A percentile compares a stretch with the other conserved stretches of the same genome.
Evolutionary conservation across 83 land plant genomes (phyloP).

Genomic region (Isoetes engelmannii): DNA sequence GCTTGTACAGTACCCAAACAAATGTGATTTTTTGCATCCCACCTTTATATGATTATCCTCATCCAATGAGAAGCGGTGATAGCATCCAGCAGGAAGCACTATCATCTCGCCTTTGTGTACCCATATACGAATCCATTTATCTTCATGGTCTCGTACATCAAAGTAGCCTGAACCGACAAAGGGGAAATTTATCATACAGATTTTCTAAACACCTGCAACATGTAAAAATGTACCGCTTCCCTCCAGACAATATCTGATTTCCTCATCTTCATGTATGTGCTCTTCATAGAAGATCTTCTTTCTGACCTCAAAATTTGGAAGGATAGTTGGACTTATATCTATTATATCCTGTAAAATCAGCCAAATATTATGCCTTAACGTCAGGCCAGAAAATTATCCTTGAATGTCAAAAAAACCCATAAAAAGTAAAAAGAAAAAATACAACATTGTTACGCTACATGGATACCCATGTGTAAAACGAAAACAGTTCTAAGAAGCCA

Average conservation of each 20-base stretch:
- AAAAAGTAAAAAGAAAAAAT: not conserved
- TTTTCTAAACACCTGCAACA: not conserved
- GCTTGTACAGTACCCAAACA: not conserved
- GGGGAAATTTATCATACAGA: not conserved
- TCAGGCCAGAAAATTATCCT: no score
- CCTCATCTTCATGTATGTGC: conserved; percentile 96
- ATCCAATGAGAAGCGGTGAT: conserved; percentile 88
- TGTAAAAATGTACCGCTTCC: conserved; percentile 67
- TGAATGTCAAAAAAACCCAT: no score
- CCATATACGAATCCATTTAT: conserved; percentile 73
- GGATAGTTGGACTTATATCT: conserved; percentile 62
- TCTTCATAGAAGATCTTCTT: conserved; percentile 86
- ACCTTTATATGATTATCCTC: conserved; percentile 78
- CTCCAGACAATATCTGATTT: conserved; percentile 83
- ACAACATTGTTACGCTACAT: not conserved
- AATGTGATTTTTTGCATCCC: not conserved
- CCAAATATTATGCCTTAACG: no score
- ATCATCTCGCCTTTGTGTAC: conserved; percentile 87
- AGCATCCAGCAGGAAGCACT: conserved; percentile 84
- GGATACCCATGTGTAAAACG: not conserved
- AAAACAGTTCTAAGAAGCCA: not conserved
- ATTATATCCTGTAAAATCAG: conserved; percentile 53
- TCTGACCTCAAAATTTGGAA: conserved; percentile 86
- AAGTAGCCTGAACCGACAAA: conserved; percentile 83
- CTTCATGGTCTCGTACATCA: conserved; percentile 75